Evolutionary conservation across 352 stramenopile genomes (phyloP), one percentile per base, ranked within the genome.

Genomic region (Globisporangium paroecandrum): DNA sequence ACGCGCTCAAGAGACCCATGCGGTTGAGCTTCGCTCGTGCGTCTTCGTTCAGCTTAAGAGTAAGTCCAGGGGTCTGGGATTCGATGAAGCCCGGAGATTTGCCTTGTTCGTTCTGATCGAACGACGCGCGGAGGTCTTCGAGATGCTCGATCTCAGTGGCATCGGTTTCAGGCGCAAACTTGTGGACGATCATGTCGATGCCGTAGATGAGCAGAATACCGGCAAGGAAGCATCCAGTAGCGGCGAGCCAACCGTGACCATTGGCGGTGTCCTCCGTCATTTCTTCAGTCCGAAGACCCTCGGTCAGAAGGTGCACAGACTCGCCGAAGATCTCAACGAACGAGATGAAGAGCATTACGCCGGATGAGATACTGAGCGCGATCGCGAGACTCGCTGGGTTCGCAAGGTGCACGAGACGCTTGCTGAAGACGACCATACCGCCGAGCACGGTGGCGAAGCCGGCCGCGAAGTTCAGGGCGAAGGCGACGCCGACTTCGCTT

Each of bases 1-100:
- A 64, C 3, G 94, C 97, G 2, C 91, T 98, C 47, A 96, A 87
- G 7, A 98, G 60, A 25, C 95, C 93, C 83, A 97, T 97, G 32
- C 81, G 77, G 18, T 94, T 77, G 27, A 98, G 76, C 62, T 74
- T 72, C 10, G 80, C 60, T 53, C 84, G 79, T 15, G 75, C 71
- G 0, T 72, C 59, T 25, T 90, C 77, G 53, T 77, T 71, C 56
- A 86, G 73, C 59, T 78, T 77, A 60, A 78, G 66, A 36, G 77
- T 75, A 18, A 74, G 32, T 20, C 74, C 68, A 1, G 73, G 68
- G 0, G 71, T 73, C 27, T 81, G 73, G 0, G 68, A 41, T 18
- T 82, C 74, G 22, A 85, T 10, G 36, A 76, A 78, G 1, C 68
- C 38, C 24, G 58, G 56, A 0, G 57, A 46, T 36, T 81, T 77